Conservation (phyloP, 306 rosid species). For the Lathyrus sativus region DNA sequence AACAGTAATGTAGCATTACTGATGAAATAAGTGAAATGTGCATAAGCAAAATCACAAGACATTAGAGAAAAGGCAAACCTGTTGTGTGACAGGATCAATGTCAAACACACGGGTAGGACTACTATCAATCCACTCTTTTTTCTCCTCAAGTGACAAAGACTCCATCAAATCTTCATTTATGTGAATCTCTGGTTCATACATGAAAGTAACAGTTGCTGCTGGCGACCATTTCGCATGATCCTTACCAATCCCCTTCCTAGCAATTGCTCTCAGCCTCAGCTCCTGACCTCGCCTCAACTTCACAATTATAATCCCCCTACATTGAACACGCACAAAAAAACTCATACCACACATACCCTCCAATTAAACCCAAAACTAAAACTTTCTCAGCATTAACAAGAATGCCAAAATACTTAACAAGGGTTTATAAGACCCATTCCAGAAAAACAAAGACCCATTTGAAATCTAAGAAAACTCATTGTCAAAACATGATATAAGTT, state of each 20-base stretch:
- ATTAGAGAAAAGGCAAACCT: conserved; percentile 55
- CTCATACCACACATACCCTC: conserved; percentile 20
- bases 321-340: conserved; percentile 22
- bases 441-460: not conserved
- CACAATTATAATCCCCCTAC: conserved; percentile 91
- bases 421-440: not conserved
- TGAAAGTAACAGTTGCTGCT: conserved; percentile 93
- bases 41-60: conserved; percentile 1
- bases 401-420: not conserved
- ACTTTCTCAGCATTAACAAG: not conserved
- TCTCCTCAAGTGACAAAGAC: conserved; percentile 73
- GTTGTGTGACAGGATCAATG: conserved; percentile 66
- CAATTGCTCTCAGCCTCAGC: conserved; percentile 91
- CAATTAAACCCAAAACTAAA: conserved; percentile 18
- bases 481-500: not conserved
- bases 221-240: conserved; percentile 99
- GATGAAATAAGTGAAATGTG: not conserved
- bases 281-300: conserved; percentile 90
- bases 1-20: not conserved
- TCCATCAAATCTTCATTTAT: conserved; percentile 95
- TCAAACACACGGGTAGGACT: conserved; percentile 89
- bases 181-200: conserved; percentile 90
- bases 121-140: conserved; percentile 82
- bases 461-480: not conserved
- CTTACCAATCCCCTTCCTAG: conserved; percentile 95